Evolutionary conservation across 75 land plant genomes (phyloP), one percentile per base, ranked within the genome.

Genomic region (Cunninghamia lanceolata): DNA sequence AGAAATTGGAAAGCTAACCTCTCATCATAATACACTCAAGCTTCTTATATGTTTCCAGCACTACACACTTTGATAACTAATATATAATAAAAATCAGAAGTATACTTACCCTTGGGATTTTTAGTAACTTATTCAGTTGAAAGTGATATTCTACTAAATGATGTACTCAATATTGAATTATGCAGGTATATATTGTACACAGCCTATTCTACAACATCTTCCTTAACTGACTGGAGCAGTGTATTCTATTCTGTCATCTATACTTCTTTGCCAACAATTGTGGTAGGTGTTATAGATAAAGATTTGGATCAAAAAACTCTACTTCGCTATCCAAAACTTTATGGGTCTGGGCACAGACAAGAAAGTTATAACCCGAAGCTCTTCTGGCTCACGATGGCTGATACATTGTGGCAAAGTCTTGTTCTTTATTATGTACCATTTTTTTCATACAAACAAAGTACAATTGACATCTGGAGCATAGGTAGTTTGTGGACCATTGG

Each of bases 331-430:
- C 91, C 91, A 32, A 47, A 81, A 35, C 87, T 90, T 43, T 90
- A 90, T 74, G 84, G 77, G 28, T 38, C 83, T 50, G 91, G 91
- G 46, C 87, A 90, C 43, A 85, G 83, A 32, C 45, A 88, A 30
- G 87, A 90, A 76, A 86, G 90, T 63, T 90, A 90, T 79, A 88
- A 88, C 82, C 32, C 53, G 45, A 17, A 42, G 5, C 82, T 90
- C 15, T 90, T 90, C 75, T 90, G 90, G 91, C 66, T 88, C 3
- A 90, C 91, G 9, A 90, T 88, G 90, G 45, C 84, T 4, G 91
- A 90, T 54, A 88, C 90, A n/a, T 43, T 88, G 15, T 90, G 91
- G 91, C 90, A 90, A 82, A 90, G 91, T 46, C 68, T 90, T 38
- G 89, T 88, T 50, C 87, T 90, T 75, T 85, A 86, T 52, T 90